Base-by-base conservation (phyloP, 371 early-diverging fungal genomes). In the Coelomomyces lativittatus region DNA sequence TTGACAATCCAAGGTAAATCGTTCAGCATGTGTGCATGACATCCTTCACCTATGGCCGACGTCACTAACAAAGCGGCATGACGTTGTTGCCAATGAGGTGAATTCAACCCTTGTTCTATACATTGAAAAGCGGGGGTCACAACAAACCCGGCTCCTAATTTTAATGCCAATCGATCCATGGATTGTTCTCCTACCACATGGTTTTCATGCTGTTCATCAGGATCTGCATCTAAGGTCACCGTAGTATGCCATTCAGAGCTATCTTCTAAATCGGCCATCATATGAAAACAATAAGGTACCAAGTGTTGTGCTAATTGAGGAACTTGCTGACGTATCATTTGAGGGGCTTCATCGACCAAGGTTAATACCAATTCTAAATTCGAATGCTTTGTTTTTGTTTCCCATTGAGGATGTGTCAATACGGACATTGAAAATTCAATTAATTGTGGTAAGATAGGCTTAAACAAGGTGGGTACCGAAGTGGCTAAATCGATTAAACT, bases 1-100 rank as follows among this genome's bases (percentile, higher is more conserved):
- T 59, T 63, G 54, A 89, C 73, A 28, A 96, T 80, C 51, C 82
- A 79, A 48, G 67, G 77, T 30, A 95, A 76, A 51, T 90, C 90
- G 23, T 77, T 78, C 55, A 81, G 80, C 90, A 97, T 88, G 51
- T 85, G 62, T 56, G 86, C 84, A 48, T 78, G 72, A 62, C 89
- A 93, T 17, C 97, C 97, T 62, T 97, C 97, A 44, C 85, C 93
- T 52, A 97, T 89, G 35, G 88, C 83, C 15, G 88, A 85, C 31
- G 93, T 79, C 25, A 89, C 86, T 80, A 90, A 81, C 39, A 97
- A 67, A 14, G 83, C 91, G 25, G 91, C 95, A 55, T 91, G 86
- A 24, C 95, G 80, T 58, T 82, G 77, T 52, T 78, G 75, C 97
- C 97, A 97, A 50, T 84, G 79, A 28, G 61, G 61, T n/a, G 86